Conservation (phyloP, 176 grass and related monocot genomes). For the Bothriochloa decipiens region DNA sequence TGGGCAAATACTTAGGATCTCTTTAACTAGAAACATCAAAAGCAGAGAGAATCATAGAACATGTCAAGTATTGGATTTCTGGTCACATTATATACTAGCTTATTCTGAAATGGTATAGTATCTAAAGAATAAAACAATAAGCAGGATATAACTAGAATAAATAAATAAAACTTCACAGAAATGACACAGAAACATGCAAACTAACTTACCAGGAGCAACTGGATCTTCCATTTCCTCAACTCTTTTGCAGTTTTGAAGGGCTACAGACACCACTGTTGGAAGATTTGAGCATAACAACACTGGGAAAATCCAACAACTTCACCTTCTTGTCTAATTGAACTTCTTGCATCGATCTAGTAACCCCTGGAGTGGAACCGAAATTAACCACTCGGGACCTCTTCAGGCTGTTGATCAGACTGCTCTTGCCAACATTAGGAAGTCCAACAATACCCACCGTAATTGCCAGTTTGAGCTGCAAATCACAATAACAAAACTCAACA, state of each 20-base stretch:
- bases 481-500: slow-evolving; percentile 23
- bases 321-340: slow-evolving; percentile 97
- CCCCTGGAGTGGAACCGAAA: slow-evolving; percentile 84
- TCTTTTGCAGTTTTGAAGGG: slow-evolving; percentile 87
- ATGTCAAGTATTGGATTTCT: slow-evolving; percentile 20
- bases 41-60: slow-evolving; percentile 29
- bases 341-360: slow-evolving; percentile 96
- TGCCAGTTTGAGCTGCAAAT: slow-evolving; percentile 80
- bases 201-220: slow-evolving; percentile 67
- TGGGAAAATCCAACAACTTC: slow-evolving; percentile 90
- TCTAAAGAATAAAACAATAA: not conserved
- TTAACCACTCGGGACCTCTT: slow-evolving; percentile 95
- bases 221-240: slow-evolving; percentile 97
- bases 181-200: not conserved
- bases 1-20: slow-evolving; percentile 81
- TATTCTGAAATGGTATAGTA: not conserved
- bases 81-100: slow-evolving; percentile 13
- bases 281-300: slow-evolving; percentile 97
- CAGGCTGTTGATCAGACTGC: slow-evolving; percentile 94
- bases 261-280: slow-evolving; percentile 62
- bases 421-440: slow-evolving; percentile 98
- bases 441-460: slow-evolving; percentile 97
- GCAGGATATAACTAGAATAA: not conserved
- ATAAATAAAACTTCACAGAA: not conserved
- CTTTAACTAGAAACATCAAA: slow-evolving; percentile 69